These are phyloP conservation scores for Phytophthora melonis DNA, from an alignment of 352 stramenopile species.

Conservation along the genomic window DNA sequence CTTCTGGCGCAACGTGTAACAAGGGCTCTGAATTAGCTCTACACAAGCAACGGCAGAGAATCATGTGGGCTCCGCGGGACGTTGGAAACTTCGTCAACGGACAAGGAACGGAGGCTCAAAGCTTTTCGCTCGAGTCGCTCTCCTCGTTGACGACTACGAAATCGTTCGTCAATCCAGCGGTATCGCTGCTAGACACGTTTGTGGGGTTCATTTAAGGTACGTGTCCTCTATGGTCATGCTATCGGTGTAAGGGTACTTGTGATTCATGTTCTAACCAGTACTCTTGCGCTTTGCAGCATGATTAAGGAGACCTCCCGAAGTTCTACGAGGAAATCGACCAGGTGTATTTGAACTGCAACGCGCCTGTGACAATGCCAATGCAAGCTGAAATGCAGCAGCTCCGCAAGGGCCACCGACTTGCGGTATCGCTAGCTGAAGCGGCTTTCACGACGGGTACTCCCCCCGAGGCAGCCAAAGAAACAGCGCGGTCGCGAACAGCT, in stretches of 20 bases:
- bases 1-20: too few species aligned
- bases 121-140: constrained; percentile 41
- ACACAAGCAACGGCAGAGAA: constrained; percentile 20
- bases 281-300: constrained; percentile 7
- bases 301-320: constrained; percentile 10
- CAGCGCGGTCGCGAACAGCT: too few species aligned
- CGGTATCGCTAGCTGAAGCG: constrained; percentile 16
- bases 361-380: constrained; percentile 36
- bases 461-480: too few species aligned
- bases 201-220: constrained; percentile 34
- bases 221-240: neutral
- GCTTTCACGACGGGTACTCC: constrained; percentile 31
- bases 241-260: too few species aligned
- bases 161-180: constrained; percentile 27
- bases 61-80: constrained; percentile 36
- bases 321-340: constrained; percentile 40
- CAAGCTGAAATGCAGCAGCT: constrained; percentile 30
- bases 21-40: constrained; percentile 36
- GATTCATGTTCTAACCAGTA: neutral
- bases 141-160: constrained; percentile 31
- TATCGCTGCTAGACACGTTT: constrained; percentile 19
- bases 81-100: constrained; percentile 39
- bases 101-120: neutral
- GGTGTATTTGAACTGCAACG: constrained; percentile 30
- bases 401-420: constrained; percentile 28